Evolutionary conservation across 129 eudicot genomes (phyloP).

Genomic region (Chrysanthemum makinoi): DNA sequence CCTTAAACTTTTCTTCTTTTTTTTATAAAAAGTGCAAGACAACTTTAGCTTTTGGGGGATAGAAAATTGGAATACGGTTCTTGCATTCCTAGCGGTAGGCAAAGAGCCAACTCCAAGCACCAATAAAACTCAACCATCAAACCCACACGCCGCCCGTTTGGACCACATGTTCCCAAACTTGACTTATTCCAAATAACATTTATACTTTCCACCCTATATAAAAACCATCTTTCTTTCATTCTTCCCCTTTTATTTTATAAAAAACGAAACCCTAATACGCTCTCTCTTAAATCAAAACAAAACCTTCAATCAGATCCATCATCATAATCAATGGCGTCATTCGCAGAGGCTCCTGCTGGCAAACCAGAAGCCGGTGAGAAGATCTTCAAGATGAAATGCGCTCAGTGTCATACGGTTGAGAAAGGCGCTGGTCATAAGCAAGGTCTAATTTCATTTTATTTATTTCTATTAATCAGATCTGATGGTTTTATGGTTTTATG

Average conservation of each 20-base stretch:
- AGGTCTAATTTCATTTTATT: slow-evolving; percentile 30
- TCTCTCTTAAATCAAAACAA: slow-evolving; percentile 10
- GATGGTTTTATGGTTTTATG: slow-evolving; percentile 6
- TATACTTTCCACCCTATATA: slow-evolving; percentile 13
- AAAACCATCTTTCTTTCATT: not conserved
- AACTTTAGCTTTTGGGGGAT: too few relatives aligned
- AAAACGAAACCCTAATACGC: slow-evolving; percentile 1
- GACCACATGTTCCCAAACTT: slow-evolving; percentile 28
- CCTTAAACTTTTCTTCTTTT: too few relatives aligned
- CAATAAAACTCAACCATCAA: not conserved
- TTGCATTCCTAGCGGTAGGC: not conserved
- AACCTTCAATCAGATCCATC: slow-evolving; percentile 15
- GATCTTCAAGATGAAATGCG: slow-evolving; percentile 95
- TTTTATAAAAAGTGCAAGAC: too few relatives aligned
- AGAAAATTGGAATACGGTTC: too few relatives aligned
- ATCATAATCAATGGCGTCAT: slow-evolving; percentile 59
- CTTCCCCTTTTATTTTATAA: not conserved
- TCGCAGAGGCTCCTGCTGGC: slow-evolving; percentile 89
- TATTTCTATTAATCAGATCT: slow-evolving; percentile 4
- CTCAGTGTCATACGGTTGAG: slow-evolving; percentile 93
- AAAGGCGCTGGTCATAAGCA: slow-evolving; percentile 95
- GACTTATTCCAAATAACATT: slow-evolving; percentile 35
- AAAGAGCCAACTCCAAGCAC: not conserved
- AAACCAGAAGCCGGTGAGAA: slow-evolving; percentile 59
- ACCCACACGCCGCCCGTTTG: slow-evolving; percentile 24